Percentiles rank a stretch among this genome's conserved stretches.
phyloP scores from a whole-genome alignment of 108 stramenopile genomes.

The Schizochytrium sp. region DNA sequence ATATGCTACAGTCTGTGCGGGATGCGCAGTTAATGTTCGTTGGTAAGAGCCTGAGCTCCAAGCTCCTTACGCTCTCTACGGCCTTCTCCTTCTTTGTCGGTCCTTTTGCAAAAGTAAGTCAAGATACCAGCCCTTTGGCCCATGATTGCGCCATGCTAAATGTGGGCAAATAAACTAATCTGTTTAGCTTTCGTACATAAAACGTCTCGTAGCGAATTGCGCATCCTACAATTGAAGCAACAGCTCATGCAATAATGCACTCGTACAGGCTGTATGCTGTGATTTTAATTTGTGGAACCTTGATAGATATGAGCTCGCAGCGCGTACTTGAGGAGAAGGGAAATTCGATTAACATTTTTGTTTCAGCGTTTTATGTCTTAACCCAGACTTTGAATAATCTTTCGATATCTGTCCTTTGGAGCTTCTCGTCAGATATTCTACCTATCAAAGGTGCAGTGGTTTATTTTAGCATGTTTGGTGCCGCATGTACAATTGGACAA shows the following conservation, averaged over 20 bases:
- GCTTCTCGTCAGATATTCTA: constrained; percentile 8
- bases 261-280: no score
- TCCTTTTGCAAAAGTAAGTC: constrained; percentile 30
- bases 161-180: no score
- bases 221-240: no score
- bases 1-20: constrained; percentile 53
- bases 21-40: constrained; percentile 53
- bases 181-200: no score
- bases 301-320: no score
- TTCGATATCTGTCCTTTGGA: constrained; percentile 19
- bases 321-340: no score
- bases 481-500: constrained; percentile 54
- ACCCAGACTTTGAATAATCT: constrained; percentile 37
- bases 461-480: constrained; percentile 47
- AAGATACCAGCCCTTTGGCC: neutral
- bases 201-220: no score
- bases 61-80: constrained; percentile 32
- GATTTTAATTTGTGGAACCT: no score
- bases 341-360: no score
- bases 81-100: neutral
- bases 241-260: no score
- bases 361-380: neutral
- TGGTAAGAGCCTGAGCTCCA: neutral
- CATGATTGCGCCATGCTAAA: no score
- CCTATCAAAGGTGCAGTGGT: neutral